These are phyloP conservation scores for Groenewaldozyma salmanticensis DNA, from an alignment of 805 yeast species.

Conservation along the genomic window DNA sequence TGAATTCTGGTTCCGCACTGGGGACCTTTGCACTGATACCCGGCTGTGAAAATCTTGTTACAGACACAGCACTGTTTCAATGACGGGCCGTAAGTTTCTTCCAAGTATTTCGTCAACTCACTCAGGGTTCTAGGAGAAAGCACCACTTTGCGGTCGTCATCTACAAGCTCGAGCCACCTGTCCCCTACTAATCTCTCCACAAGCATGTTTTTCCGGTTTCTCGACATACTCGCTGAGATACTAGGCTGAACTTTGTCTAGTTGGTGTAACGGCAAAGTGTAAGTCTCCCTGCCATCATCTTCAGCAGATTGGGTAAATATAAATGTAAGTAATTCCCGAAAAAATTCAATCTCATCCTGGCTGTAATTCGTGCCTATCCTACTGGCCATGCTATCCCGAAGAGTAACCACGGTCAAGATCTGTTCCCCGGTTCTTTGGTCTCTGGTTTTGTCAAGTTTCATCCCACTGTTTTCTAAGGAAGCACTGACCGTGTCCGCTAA, in stretches of 20 bases:
- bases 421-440: background rate
- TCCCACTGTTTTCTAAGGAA: background rate
- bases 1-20: constrained; percentile 39
- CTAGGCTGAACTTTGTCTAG: background rate
- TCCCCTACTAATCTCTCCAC: constrained; percentile 30
- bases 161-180: constrained; percentile 39
- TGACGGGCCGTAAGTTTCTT: constrained; percentile 32
- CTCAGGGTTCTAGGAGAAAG: constrained; percentile 35
- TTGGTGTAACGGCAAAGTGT: background rate
- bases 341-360: constrained; percentile 34
- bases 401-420: background rate
- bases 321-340: constrained; percentile 37
- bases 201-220: background rate
- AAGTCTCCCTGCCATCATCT: constrained; percentile 6
- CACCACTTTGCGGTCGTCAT: constrained; percentile 18
- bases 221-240: background rate
- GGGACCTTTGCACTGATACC: constrained; percentile 32
- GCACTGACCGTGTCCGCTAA: background rate
- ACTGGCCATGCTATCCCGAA: background rate
- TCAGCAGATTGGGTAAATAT: constrained; percentile 23
- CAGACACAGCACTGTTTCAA: constrained; percentile 42
- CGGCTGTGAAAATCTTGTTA: constrained; percentile 43
- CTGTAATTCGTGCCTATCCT: constrained; percentile 28
- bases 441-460: background rate
- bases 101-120: constrained; percentile 38